phyloP scores from a whole-genome alignment of 768 basidiomycete species.

The Trametes gibbosa region DNA sequence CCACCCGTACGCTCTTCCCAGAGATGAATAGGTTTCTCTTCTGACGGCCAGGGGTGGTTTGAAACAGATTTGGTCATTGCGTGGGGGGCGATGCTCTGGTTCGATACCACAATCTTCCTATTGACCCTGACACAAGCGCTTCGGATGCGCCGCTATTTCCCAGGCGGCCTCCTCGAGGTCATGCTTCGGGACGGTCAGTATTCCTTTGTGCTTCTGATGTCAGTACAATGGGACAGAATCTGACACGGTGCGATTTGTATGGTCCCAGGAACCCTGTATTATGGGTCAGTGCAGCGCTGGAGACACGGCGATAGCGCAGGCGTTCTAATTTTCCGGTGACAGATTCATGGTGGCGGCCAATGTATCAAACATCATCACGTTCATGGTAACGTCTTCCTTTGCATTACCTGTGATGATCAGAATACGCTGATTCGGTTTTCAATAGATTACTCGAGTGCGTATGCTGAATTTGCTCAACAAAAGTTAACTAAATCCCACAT shows the following conservation, averaged over 20 bases:
- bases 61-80: constrained; percentile 18
- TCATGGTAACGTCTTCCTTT: constrained; percentile 6
- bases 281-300: background rate
- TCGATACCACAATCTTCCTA: constrained; percentile 17
- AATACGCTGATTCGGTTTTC: background rate
- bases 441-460: constrained; percentile 6
- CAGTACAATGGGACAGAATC: background rate
- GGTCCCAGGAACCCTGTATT: constrained; percentile 16
- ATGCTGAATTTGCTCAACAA: background rate
- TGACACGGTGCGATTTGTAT: background rate
- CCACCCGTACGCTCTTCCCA: constrained; percentile 6
- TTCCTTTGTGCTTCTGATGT: background rate
- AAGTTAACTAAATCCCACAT: background rate
- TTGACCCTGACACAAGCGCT: constrained; percentile 13
- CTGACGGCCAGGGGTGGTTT: background rate
- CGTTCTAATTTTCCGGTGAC: background rate
- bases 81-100: constrained; percentile 18
- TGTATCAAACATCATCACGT: constrained; percentile 17
- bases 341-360: constrained; percentile 13
- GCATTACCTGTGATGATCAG: background rate
- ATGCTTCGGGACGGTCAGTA: constrained; percentile 17
- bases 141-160: constrained; percentile 1
- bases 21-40: background rate
- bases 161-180: constrained; percentile 12
- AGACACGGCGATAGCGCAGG: background rate